A percentile compares a stretch with the other conserved stretches of the same genome.
phyloP scores from a whole-genome alignment of 805 yeast genomes.

The Kuraishia molischiana region DNA sequence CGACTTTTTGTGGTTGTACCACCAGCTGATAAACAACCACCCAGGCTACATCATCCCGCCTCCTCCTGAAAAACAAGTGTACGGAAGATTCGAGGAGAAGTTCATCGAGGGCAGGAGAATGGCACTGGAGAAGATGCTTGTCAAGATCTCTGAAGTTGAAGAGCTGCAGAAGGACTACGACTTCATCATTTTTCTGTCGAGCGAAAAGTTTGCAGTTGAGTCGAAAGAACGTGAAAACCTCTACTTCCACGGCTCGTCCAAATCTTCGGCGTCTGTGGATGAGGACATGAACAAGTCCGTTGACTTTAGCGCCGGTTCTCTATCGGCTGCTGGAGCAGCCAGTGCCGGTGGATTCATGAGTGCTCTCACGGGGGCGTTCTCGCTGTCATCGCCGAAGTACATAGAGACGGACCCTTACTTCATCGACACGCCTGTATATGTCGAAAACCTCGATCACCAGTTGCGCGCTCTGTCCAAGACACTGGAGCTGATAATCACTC shows the following conservation, averaged over 20 bases:
- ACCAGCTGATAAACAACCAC: slow-evolving; percentile 75
- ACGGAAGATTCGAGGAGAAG: slow-evolving; percentile 85
- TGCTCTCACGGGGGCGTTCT: slow-evolving; percentile 55
- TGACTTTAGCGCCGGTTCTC: slow-evolving; percentile 17
- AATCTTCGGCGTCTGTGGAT: slow-evolving; percentile 6
- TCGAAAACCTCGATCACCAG: slow-evolving; percentile 67
- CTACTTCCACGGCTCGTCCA: slow-evolving; percentile 13
- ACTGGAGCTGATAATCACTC: slow-evolving; percentile 62
- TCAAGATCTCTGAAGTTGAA: slow-evolving; percentile 50
- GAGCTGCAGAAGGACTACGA: slow-evolving; percentile 62
- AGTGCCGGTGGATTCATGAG: slow-evolving; percentile 53
- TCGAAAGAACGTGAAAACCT: slow-evolving; percentile 59
- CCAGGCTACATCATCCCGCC: slow-evolving; percentile 93
- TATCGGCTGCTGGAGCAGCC: slow-evolving; percentile 7
- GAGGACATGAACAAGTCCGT: slow-evolving; percentile 14
- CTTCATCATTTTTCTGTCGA: slow-evolving; percentile 66
- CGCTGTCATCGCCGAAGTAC: slow-evolving; percentile 52
- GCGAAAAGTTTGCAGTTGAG: slow-evolving; percentile 58
- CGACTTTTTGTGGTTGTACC: slow-evolving; percentile 92
- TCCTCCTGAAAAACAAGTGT: slow-evolving; percentile 89
- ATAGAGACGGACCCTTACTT: slow-evolving; percentile 77
- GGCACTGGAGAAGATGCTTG: slow-evolving; percentile 80
- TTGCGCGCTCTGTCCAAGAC: slow-evolving; percentile 60
- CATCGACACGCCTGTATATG: slow-evolving; percentile 52
- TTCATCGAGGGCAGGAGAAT: slow-evolving; percentile 81